Evolutionary conservation across 2,329 filamentous ascomycete species (phyloP).

Genomic region (Eurotiales sp.): DNA sequence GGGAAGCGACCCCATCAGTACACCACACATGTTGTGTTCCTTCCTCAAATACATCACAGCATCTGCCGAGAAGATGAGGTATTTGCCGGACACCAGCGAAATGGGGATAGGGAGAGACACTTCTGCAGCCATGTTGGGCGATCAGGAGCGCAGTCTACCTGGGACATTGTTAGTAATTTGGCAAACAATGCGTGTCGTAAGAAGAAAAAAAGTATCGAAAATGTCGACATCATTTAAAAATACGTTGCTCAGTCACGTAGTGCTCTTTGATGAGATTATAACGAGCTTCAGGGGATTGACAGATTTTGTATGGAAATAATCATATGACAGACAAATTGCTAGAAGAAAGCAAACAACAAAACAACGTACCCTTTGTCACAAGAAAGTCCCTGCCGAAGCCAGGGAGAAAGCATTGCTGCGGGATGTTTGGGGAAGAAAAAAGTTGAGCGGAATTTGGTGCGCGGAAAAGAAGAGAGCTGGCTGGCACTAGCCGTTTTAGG

Average conservation of each 20-base stretch:
- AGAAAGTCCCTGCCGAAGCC: conserved; percentile 11
- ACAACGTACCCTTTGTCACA: conserved; percentile 11
- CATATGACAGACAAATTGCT: conserved; percentile 46
- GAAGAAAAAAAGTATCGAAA: conserved; percentile 14
- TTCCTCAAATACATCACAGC: conserved; percentile 74
- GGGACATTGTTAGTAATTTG: not conserved
- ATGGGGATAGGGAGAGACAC: conserved; percentile 66
- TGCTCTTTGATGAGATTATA: conserved; percentile 37
- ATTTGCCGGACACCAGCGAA: conserved; percentile 73
- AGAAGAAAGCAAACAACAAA: not conserved
- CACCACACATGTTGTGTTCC: conserved; percentile 77
- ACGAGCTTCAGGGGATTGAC: conserved; percentile 74
- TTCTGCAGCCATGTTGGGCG: conserved; percentile 28
- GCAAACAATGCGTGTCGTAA: not conserved
- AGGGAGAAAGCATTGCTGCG: conserved; percentile 10
- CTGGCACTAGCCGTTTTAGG: too few relatives aligned
- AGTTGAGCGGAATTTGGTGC: too few relatives aligned
- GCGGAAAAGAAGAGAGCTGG: too few relatives aligned
- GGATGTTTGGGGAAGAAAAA: not conserved
- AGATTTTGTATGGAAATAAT: conserved; percentile 67
- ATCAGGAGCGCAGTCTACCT: conserved; percentile 1
- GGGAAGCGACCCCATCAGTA: conserved; percentile 81
- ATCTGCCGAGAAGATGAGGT: conserved; percentile 84
- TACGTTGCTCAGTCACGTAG: conserved; percentile 43
- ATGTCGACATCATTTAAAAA: conserved; percentile 28